Evolutionary conservation across 768 basidiomycete species (phyloP), one percentile per base, ranked within the genome.

Genomic region (Piloderma croceum): DNA sequence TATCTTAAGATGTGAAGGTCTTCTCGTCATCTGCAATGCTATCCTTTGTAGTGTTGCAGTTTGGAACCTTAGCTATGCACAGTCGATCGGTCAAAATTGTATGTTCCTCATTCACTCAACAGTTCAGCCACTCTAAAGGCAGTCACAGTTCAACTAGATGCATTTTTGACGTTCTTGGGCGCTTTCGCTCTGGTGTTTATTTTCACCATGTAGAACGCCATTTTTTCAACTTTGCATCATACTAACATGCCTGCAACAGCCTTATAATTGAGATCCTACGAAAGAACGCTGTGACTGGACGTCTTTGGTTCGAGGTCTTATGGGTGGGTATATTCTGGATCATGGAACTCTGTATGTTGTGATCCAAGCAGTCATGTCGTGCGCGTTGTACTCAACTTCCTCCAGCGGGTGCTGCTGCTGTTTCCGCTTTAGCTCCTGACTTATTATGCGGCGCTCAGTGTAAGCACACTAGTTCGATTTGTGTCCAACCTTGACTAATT

Each of bases 281-380:
- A 15, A 67, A 62, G 44, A 62, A 73, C 55, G 59, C 74, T 6
- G 54, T 81, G 32, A 69, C 77, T 17, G 71, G 72, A 18, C 71
- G 69, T n/a, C 76, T 86, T 12, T 84, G 81, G 80, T 81, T 86
- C 47, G 85, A 88, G 54, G 74, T 72, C 48, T 34, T 59, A 18
- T 87, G 83, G 83, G 61, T 79, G 24, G 62, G 64, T 1, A 13
- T 79, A 5, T 78, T 80, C 49, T 79, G 75, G 54, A 31, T 72
- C 10, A 58, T 85, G 61, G 64, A 81, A 46, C 62, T 87, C 4
- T 70, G 85, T 88, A 53, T 25, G 73, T 57, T 34, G 21, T 35
- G 39, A 24, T 31, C 31, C 29, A 25, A 11, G 19, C 15, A 7
- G 15, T 3, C 17, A 10, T 20, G 15, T 47, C 7, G 9, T 13